phyloP scores from a whole-genome alignment of 2,329 filamentous ascomycete species.

The Trichophyton mentagrophytes region DNA sequence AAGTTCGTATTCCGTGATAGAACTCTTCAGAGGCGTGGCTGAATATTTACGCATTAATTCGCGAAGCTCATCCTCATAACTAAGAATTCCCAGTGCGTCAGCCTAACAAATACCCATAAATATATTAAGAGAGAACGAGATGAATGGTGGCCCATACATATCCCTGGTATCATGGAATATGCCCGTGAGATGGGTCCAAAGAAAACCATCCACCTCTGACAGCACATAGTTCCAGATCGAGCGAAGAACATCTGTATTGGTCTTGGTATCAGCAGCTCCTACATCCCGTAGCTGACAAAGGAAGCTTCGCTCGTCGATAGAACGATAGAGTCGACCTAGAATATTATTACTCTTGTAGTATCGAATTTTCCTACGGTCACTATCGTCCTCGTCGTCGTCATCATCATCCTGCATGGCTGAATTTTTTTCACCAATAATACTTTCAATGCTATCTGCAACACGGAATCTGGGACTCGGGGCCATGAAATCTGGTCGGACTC shows the following conservation, averaged over 20 bases:
- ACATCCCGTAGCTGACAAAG: slow-evolving; percentile 40
- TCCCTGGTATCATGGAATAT: slow-evolving; percentile 13
- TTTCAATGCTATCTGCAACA: slow-evolving; percentile 16
- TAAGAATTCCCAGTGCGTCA: neutral
- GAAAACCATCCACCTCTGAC: slow-evolving; percentile 16
- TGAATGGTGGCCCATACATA: slow-evolving; percentile 11
- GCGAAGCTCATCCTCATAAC: slow-evolving; percentile 13
- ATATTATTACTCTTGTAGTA: slow-evolving; percentile 59
- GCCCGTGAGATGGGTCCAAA: slow-evolving; percentile 16
- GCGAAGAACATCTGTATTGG: slow-evolving; percentile 16
- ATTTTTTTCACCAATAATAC: slow-evolving; percentile 33
- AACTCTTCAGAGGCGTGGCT: slow-evolving; percentile 15
- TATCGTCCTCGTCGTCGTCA: slow-evolving; percentile 36
- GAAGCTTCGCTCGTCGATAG: slow-evolving; percentile 58
- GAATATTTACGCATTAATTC: slow-evolving; percentile 17
- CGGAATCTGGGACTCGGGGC: slow-evolving; percentile 35
- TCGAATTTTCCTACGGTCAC: slow-evolving; percentile 33
- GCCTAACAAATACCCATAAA: neutral
- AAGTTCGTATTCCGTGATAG: slow-evolving; percentile 13
- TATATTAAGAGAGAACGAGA: neutral
- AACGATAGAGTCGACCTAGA: slow-evolving; percentile 57
- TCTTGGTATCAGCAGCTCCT: slow-evolving; percentile 10
- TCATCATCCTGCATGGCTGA: slow-evolving; percentile 34
- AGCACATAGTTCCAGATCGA: slow-evolving; percentile 16
- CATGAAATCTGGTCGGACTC: slow-evolving; percentile 42